These are phyloP conservation scores for Kodamaea restingae DNA, from an alignment of 805 yeast genomes.

Conservation along the genomic window DNA sequence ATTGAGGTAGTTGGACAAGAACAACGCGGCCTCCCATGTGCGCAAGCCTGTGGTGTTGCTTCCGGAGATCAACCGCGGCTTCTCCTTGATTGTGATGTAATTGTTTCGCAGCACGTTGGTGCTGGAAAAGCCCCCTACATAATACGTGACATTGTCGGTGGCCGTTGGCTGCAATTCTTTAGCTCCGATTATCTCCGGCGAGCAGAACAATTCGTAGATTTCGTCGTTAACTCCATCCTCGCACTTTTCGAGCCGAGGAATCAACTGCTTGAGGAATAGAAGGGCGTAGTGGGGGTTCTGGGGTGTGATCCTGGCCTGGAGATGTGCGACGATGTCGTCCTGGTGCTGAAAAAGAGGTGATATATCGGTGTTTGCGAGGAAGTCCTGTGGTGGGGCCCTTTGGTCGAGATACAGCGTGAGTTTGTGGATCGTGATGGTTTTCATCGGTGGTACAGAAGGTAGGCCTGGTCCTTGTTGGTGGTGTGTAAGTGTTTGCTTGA, in stretches of 20 bases:
- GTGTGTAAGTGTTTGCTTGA: too few relatives aligned
- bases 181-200: slow-evolving; percentile 28
- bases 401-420: slow-evolving; percentile 7
- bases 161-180: slow-evolving; percentile 33
- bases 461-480: too few relatives aligned
- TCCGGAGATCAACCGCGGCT: slow-evolving; percentile 63
- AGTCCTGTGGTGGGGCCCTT: slow-evolving; percentile 4
- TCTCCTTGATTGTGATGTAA: slow-evolving; percentile 46
- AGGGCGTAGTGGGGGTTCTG: slow-evolving; percentile 53
- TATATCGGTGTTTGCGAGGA: slow-evolving; percentile 2
- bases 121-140: slow-evolving; percentile 18
- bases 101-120: background rate
- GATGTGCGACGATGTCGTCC: background rate
- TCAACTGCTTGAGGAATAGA: slow-evolving; percentile 39
- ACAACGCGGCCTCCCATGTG: slow-evolving; percentile 92
- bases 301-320: slow-evolving; percentile 15
- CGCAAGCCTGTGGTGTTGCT: slow-evolving; percentile 84
- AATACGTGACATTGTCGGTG: slow-evolving; percentile 35
- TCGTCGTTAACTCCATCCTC: slow-evolving; percentile 36
- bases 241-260: slow-evolving; percentile 29
- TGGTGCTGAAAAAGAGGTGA: slow-evolving; percentile 1
- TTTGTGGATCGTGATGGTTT: background rate
- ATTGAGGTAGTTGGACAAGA: slow-evolving; percentile 50
- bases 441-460: background rate
- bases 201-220: slow-evolving; percentile 39